These are phyloP conservation scores for Hibiscus trionum DNA, from an alignment of 345 rosid species.

Conservation along the genomic window DNA sequence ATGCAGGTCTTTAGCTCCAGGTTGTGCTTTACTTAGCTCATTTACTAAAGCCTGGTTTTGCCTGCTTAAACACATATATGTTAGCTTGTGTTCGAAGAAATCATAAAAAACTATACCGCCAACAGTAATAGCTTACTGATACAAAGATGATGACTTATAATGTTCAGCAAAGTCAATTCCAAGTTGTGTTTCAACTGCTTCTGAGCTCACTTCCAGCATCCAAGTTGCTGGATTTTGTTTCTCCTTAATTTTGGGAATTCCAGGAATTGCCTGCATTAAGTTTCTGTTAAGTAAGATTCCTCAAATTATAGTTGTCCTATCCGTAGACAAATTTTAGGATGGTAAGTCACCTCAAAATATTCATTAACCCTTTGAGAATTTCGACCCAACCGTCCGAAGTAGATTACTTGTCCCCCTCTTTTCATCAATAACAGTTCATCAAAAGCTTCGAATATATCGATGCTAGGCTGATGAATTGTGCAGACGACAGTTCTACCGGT, in stretches of 20 bases:
- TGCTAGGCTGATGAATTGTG: slow-evolving; percentile 84
- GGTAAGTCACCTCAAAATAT: slow-evolving; percentile 55
- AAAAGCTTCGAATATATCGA: slow-evolving; percentile 84
- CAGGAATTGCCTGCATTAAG: slow-evolving; percentile 38
- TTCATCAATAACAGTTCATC: slow-evolving; percentile 74
- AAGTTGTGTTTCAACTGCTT: slow-evolving; percentile 55
- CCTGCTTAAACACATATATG: slow-evolving; percentile 23
- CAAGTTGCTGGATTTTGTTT: slow-evolving; percentile 81
- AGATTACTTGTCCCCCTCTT: slow-evolving; percentile 80
- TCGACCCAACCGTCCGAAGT: slow-evolving; percentile 55
- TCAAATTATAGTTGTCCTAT: neutral
- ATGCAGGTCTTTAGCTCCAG: slow-evolving; percentile 37
- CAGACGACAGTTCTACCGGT: slow-evolving; percentile 83
- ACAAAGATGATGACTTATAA: slow-evolving; percentile 47
- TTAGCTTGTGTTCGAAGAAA: neutral
- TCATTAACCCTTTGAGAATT: slow-evolving; percentile 59
- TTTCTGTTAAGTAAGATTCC: neutral
- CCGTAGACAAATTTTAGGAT: neutral
- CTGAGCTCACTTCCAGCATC: slow-evolving; percentile 85
- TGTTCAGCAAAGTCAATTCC: slow-evolving; percentile 62
- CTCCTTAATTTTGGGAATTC: slow-evolving; percentile 55
- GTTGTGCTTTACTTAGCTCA: slow-evolving; percentile 42
- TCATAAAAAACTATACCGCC: neutral
- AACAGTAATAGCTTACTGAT: slow-evolving; percentile 37
- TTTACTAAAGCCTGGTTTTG: slow-evolving; percentile 46